These are phyloP conservation scores for Amanita phalloides DNA, from an alignment of 768 basidiomycete genomes.

Conservation along the genomic window DNA sequence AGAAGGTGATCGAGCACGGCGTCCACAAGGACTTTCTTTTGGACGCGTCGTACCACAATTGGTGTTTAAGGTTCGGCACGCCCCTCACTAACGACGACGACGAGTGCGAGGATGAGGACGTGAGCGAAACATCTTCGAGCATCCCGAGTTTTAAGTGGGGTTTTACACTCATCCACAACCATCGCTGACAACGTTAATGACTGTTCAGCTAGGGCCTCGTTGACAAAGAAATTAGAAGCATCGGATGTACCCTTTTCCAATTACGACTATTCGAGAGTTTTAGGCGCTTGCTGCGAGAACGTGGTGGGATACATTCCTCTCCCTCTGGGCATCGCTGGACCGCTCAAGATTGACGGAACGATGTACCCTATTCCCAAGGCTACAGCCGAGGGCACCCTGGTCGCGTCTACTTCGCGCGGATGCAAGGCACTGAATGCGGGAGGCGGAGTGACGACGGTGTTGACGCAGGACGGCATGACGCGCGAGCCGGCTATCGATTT, in stretches of 20 bases:
- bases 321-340: slow-evolving; percentile 94
- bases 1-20: too few species aligned
- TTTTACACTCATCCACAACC: neutral
- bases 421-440: slow-evolving; percentile 97
- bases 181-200: neutral
- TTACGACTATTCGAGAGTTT: slow-evolving; percentile 91
- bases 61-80: too few species aligned
- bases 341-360: slow-evolving; percentile 81
- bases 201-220: slow-evolving; percentile 64
- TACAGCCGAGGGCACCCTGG: slow-evolving; percentile 97
- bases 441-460: slow-evolving; percentile 77
- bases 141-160: slow-evolving; percentile 29
- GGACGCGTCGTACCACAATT: too few species aligned
- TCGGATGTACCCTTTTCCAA: slow-evolving; percentile 74
- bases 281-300: slow-evolving; percentile 98
- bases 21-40: too few species aligned
- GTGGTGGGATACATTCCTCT: slow-evolving; percentile 96
- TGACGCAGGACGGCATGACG: slow-evolving; percentile 74
- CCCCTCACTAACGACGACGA: too few species aligned
- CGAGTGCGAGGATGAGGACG: too few species aligned
- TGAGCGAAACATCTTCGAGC: too few species aligned
- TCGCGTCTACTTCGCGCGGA: slow-evolving; percentile 94
- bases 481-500: slow-evolving; percentile 93
- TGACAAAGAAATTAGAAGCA: slow-evolving; percentile 72
- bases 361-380: slow-evolving; percentile 95